A percentile compares a stretch with the other conserved stretches of the same genome.
These are phyloP conservation scores for Hansenula anomala DNA, from an alignment of 1,139 yeast genomes.

Conservation along the genomic window DNA sequence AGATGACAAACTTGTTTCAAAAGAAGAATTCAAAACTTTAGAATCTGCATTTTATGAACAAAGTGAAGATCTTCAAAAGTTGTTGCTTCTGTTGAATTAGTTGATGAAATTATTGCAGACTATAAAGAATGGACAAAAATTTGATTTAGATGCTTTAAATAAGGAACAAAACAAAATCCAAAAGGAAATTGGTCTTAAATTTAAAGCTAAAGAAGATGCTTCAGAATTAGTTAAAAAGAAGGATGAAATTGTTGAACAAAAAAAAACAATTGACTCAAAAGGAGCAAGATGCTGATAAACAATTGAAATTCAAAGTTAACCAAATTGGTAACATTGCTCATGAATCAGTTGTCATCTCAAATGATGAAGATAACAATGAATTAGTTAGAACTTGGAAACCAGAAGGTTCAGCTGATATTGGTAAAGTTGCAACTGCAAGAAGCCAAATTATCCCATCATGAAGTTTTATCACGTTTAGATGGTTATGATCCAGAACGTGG, in stretches of 20 bases:
- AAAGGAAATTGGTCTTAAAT: conserved; percentile 87
- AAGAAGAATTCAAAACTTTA: no score
- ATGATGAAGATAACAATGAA: conserved; percentile 88
- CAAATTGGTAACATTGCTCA: conserved; percentile 93
- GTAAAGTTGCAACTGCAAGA: conserved; percentile 65
- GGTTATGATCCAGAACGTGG: conserved; percentile 99
- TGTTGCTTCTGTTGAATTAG: conserved; percentile 90
- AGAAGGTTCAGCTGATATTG: conserved; percentile 48
- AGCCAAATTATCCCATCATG: conserved; percentile 91
- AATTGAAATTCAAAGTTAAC: conserved; percentile 75
- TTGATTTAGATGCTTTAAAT: conserved; percentile 86
- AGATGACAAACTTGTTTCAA: no score
- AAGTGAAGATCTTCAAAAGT: no score
- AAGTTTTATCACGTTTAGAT: conserved; percentile 86
- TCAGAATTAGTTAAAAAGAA: conserved; percentile 74
- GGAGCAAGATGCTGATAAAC: conserved; percentile 78
- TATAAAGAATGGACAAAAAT: conserved; percentile 91
- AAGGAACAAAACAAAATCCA: conserved; percentile 83
- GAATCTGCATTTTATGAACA: no score
- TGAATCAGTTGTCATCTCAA: conserved; percentile 80
- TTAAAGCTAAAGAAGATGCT: conserved; percentile 94
- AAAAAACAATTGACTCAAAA: conserved; percentile 57
- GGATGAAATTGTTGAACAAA: conserved; percentile 65
- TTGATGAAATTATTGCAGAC: conserved; percentile 88
- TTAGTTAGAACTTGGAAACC: conserved; percentile 88